Conservation (phyloP, 2,329 filamentous ascomycete species). For the Exophiala spinifera region DNA sequence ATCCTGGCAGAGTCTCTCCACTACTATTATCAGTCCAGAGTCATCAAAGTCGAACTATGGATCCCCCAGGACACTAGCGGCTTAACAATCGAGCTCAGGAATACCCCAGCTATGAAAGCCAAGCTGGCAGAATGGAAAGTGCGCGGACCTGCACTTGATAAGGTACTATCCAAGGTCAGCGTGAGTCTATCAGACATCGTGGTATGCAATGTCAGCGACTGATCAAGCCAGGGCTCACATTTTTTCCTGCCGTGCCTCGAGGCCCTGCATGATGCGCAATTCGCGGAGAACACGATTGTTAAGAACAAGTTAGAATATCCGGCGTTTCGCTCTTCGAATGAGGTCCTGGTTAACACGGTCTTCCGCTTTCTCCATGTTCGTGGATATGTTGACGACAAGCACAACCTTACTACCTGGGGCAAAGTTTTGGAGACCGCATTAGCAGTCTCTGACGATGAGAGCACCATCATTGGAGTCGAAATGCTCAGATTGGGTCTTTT, state of each 20-base stretch:
- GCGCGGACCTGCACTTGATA: conserved; percentile 44
- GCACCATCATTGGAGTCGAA: conserved; percentile 79
- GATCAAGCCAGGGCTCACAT: conserved; percentile 7
- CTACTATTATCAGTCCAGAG: conserved; percentile 76
- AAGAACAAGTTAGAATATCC: conserved; percentile 22
- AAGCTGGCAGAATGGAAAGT: conserved; percentile 69
- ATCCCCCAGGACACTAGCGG: conserved; percentile 69
- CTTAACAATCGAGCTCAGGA: conserved; percentile 61
- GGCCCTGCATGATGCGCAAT: conserved; percentile 66
- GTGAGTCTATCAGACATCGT: conserved; percentile 18
- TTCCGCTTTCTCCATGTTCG: conserved; percentile 89
- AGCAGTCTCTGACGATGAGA: conserved; percentile 66
- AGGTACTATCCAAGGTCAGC: conserved; percentile 28
- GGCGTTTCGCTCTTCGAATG: conserved; percentile 58
- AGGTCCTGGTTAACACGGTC: conserved; percentile 70
- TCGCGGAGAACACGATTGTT: conserved; percentile 65
- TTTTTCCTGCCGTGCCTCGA: conserved; percentile 45
- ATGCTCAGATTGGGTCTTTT: conserved; percentile 76
- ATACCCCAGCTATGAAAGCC: conserved; percentile 52
- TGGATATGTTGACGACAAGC: conserved; percentile 74
- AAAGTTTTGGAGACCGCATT: conserved; percentile 71
- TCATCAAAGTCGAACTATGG: conserved; percentile 78
- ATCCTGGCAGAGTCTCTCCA: conserved; percentile 77
- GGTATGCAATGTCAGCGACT: conserved; percentile 20
- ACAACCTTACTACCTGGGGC: conserved; percentile 81